These are phyloP conservation scores for Picochlorum sp. DNA, from an alignment of 139 green algal species.

Conservation along the genomic window DNA sequence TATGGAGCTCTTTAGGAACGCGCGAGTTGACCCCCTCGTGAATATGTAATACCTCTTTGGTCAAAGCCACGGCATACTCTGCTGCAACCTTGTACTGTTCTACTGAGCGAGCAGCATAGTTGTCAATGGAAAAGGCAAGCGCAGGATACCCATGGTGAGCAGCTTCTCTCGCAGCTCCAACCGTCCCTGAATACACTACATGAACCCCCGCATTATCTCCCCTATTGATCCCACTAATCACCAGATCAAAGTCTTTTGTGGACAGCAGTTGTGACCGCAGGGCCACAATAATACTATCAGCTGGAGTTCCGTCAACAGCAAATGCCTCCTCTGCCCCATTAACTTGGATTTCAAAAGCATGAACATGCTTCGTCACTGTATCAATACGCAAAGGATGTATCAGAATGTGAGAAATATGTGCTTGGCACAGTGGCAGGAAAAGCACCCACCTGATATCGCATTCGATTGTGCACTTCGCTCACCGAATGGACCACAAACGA, in stretches of 20 bases:
- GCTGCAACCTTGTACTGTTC: conserved; percentile 47
- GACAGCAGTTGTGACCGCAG: conserved; percentile 33
- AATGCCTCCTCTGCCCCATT: conserved; percentile 16
- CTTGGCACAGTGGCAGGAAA: neutral
- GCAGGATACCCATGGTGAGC: conserved; percentile 57
- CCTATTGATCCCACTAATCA: conserved; percentile 65
- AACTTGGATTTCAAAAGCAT: conserved; percentile 24
- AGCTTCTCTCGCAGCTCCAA: conserved; percentile 60
- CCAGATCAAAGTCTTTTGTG: conserved; percentile 32
- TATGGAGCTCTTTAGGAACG: conserved; percentile 8
- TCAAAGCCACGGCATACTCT: conserved; percentile 21
- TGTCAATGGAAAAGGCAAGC: conserved; percentile 58
- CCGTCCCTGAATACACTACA: conserved; percentile 67
- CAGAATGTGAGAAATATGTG: neutral
- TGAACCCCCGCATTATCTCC: conserved; percentile 75
- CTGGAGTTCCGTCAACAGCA: conserved; percentile 36
- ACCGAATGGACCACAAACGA: conserved; percentile 39
- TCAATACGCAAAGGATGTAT: neutral
- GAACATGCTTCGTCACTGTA: conserved; percentile 29
- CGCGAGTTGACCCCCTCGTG: conserved; percentile 4
- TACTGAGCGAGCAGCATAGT: conserved; percentile 38
- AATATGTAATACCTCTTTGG: conserved; percentile 37
- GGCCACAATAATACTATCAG: conserved; percentile 47
- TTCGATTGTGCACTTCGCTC: conserved; percentile 53
- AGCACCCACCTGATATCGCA: conserved; percentile 43